Conservation (phyloP, 176 grass and related monocot genomes). For the Ampelocalamus luodianensis region DNA sequence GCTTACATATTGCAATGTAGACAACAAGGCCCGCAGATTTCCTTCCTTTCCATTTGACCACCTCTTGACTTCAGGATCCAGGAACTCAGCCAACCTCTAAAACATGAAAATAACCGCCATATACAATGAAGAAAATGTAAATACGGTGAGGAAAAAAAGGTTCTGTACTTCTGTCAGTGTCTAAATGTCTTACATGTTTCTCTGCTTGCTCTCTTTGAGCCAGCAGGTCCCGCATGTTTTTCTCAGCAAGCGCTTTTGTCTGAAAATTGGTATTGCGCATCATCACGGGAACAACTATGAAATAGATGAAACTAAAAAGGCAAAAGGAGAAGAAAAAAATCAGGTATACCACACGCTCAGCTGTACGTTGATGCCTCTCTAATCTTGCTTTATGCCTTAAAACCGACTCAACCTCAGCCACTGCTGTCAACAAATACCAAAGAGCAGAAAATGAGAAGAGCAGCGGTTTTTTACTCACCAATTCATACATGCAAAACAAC, state of each 20-base stretch:
- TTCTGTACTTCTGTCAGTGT: constrained; percentile 26
- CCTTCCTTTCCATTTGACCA: constrained; percentile 99
- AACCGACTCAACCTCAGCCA: constrained; percentile 67
- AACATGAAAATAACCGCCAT: constrained; percentile 18
- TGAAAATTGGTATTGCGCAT: constrained; percentile 47
- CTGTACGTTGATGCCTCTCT: constrained; percentile 87
- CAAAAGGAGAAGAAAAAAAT: constrained; percentile 15
- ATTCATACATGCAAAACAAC: constrained; percentile 15
- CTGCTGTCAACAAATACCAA: constrained; percentile 44
- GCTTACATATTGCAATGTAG: constrained; percentile 94
- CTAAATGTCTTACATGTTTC: constrained; percentile 68
- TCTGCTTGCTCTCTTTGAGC: constrained; percentile 96
- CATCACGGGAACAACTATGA: not conserved
- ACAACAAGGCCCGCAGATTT: constrained; percentile 89
- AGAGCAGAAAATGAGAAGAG: constrained; percentile 13
- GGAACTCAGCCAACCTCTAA: constrained; percentile 91
- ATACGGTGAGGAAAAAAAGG: not conserved
- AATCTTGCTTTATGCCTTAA: constrained; percentile 91
- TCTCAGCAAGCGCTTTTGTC: constrained; percentile 94
- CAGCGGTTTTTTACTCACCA: not conserved
- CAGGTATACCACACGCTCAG: constrained; percentile 78
- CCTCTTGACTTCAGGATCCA: constrained; percentile 91
- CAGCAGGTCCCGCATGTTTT: constrained; percentile 78
- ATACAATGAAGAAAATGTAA: constrained; percentile 36
- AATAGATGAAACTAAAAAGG: not conserved